These are phyloP conservation scores for Leucocoprinus leucothites DNA, from an alignment of 768 basidiomycete species.

Conservation along the genomic window DNA sequence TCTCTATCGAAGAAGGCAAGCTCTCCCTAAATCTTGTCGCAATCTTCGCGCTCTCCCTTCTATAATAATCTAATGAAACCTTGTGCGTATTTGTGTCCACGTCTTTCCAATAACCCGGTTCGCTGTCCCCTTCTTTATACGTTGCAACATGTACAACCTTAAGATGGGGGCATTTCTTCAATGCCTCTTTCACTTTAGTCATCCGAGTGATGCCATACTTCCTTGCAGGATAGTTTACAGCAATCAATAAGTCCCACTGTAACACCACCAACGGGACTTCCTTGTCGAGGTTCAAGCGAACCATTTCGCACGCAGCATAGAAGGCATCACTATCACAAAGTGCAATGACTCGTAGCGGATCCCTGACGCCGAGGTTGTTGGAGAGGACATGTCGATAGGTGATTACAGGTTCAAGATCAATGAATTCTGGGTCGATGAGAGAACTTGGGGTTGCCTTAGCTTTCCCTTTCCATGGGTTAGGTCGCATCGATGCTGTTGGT, in stretches of 20 bases:
- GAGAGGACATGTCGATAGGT: conserved; percentile 80
- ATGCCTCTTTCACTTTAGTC: conserved; percentile 78
- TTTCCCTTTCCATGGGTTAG: conserved; percentile 57
- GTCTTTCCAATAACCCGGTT: conserved; percentile 91
- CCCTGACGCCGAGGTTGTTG: conserved; percentile 62
- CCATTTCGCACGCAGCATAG: conserved; percentile 84
- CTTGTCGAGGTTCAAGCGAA: conserved; percentile 63
- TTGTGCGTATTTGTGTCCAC: conserved; percentile 91
- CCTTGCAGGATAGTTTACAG: conserved; percentile 94
- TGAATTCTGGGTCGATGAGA: conserved; percentile 38
- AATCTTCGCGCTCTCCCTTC: conserved; percentile 88
- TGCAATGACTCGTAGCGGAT: conserved; percentile 81
- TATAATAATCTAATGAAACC: conserved; percentile 92
- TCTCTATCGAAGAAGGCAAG: conserved; percentile 67
- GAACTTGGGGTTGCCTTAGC: conserved; percentile 29
- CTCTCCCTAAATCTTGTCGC: conserved; percentile 77
- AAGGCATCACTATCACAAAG: conserved; percentile 91
- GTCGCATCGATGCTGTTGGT: background rate
- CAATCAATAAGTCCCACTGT: conserved; percentile 89
- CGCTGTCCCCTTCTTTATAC: conserved; percentile 81
- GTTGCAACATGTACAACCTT: conserved; percentile 92
- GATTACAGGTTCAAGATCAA: conserved; percentile 62
- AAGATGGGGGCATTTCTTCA: conserved; percentile 82
- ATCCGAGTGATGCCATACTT: conserved; percentile 92
- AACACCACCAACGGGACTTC: conserved; percentile 74